Base-by-base conservation (phyloP, 2,329 filamentous ascomycete genomes). In the Aspergillus versicolor region DNA sequence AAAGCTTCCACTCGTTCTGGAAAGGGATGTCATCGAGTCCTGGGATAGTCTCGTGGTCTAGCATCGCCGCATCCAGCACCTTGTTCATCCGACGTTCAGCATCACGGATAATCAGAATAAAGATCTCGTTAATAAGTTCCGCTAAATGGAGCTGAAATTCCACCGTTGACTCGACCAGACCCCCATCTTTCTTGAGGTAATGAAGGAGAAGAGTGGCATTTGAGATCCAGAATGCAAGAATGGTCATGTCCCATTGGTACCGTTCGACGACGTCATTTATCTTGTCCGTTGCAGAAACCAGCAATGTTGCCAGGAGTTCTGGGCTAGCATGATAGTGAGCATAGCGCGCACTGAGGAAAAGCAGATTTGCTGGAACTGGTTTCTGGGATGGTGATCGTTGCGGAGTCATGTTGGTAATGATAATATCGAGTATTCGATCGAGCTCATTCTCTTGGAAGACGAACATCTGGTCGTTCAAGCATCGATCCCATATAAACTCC, bases 241-340 rank as follows among this genome's bases (percentile, higher is more conserved):
- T 96, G 0, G 94, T 99, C 94, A 99, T 99, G 71, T 99, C 94
- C 94, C 94, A 97, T 71, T 99, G 94, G 69, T 93, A 88, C 60
- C 85, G 85, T 74, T 97, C 94, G n/a, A 99, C 92, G 30, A 97
- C 91, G 48, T 92, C 88, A 70, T 97, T 97, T 67, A 99, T 97
- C 75, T 93, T 94, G 69, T 96, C 91, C 84, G 96, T 96, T 38
- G 94, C 91, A 37, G 89, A 88, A 24, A 90, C 82, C 15, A 99
- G 84, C 24, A 97, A 83, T 43, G 89, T 88, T 17, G 86, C 88
- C 9, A 99, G 79, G 9, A 99, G 81, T 61, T 97, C 92, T 2
- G 84, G 83, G 67, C 90, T 96, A 46, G 93, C 89, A 74, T 99
- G 93, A 67, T 99, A 99, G 70, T 97, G 92, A 4, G 94, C 94